Evolutionary conservation across 371 early-diverging fungal species (phyloP), one percentile per base, ranked within the genome.

Genomic region (Thermomucor indicae-seudaticae): DNA sequence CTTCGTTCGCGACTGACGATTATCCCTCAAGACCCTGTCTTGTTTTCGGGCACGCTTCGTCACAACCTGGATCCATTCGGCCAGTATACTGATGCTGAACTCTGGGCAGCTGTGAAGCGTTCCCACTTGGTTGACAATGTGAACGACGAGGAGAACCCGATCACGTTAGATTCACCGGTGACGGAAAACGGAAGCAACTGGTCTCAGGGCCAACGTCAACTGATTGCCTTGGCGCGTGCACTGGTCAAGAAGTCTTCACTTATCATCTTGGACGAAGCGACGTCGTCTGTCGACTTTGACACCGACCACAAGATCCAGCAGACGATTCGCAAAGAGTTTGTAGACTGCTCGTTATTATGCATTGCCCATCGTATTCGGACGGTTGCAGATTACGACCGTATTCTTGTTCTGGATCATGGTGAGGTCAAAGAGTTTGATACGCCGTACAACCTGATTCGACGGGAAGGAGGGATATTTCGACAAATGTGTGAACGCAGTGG

Each of bases 211-310:
- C 90, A 96, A 56, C 77, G 88, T 17, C 95, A 95, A 69, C 70
- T 95, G 60, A 83, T 97, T 56, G 84, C 88, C 11, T 66, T 96
- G 17, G 90, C 92, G 1, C 84, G 95, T 46, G 92, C 94, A 2
- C 64, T 94, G 40, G 67, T 94, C 29, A 81, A 83, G 55, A 79
- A 83, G 46, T 79, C 88, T 10, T 53, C 80, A 44, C 73, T 88
- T 47, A 88, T 93, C 34, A 77, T 96, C 34, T 66, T 96, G 70
- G 95, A 95, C 57, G 93, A 93, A 64, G 89, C 93, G 1, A 92
- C 93, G 0, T 81, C 91, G 0, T 83, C 79, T 3, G 82, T 93
- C 24, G 93, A 94, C 59, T 69, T 81, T 47, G 80, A 79, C 37
- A 83, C 90, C 6, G 91, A 91, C 51, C 77, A 83, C 40, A 63